Conservation (phyloP, 2,329 filamentous ascomycete species). For the Neonectria hederae region DNA sequence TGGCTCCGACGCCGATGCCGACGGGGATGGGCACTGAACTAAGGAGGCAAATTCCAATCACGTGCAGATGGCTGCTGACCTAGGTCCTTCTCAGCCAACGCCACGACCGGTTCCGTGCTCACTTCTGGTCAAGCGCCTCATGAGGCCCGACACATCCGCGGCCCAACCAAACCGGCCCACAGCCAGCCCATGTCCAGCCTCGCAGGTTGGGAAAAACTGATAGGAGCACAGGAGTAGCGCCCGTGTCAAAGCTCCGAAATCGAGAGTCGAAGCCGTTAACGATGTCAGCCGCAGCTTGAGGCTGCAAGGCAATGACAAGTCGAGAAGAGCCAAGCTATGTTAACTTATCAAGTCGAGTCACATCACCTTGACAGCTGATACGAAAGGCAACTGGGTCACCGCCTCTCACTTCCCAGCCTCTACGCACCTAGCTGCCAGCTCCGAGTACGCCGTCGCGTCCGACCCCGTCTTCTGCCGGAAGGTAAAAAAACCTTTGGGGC, state of each 20-base stretch:
- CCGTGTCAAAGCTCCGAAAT: conserved; percentile 2
- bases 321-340: background rate
- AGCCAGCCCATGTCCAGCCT: conserved; percentile 14
- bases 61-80: conserved; percentile 20
- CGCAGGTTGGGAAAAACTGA: conserved; percentile 3
- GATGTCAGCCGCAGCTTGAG: background rate
- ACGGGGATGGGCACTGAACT: conserved; percentile 16
- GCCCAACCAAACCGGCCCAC: conserved; percentile 24
- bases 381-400: conserved; percentile 10
- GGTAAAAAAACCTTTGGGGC: conserved; percentile 31
- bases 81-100: conserved; percentile 11
- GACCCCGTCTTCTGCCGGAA: conserved; percentile 28
- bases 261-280: conserved; percentile 3
- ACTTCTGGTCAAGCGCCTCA: conserved; percentile 20
- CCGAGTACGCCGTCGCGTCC: conserved; percentile 23
- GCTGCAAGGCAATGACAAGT: background rate
- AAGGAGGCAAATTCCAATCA: conserved; percentile 32
- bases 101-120: conserved; percentile 29
- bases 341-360: background rate
- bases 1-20: background rate
- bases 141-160: conserved; percentile 25
- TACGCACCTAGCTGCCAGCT: conserved; percentile 17
- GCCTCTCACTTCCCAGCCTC: conserved; percentile 5
- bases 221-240: background rate
- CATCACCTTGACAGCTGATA: background rate